A percentile compares a stretch with the other conserved stretches of the same genome.
phyloP scores from a whole-genome alignment of 1,284 basidiomycete genomes.

The Erythrobasidium hasegawianum region DNA sequence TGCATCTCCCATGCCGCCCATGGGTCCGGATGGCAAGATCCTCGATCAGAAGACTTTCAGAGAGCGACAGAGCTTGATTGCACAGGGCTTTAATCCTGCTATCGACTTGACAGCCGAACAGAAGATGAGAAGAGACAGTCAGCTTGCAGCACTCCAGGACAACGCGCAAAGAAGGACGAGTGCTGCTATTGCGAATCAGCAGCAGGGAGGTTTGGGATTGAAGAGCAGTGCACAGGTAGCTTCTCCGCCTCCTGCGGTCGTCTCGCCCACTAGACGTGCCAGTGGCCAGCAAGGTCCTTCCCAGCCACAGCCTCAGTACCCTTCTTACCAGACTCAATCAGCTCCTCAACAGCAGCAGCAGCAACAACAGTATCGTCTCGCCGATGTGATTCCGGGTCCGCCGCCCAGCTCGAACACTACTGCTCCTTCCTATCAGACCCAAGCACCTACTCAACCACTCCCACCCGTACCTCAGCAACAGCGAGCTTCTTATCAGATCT shows the following conservation, averaged over 20 bases:
- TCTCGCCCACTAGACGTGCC: background rate
- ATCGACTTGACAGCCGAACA: conserved; percentile 16
- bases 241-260: background rate
- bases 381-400: background rate
- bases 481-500: conserved; percentile 12
- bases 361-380: background rate
- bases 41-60: conserved; percentile 30
- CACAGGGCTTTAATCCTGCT: conserved; percentile 18
- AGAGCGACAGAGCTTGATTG: conserved; percentile 10
- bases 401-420: background rate
- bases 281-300: background rate
- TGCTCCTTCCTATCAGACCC: background rate
- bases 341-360: background rate
- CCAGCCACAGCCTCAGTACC: background rate
- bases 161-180: background rate
- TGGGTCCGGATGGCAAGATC: conserved; percentile 28
- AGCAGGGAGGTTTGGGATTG: background rate
- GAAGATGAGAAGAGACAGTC: conserved; percentile 26
- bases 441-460: no score
- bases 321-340: background rate
- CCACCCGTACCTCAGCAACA: background rate
- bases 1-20: conserved; percentile 29
- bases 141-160: conserved; percentile 23
- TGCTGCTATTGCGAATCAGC: background rate
- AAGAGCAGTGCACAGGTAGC: background rate